A percentile compares a stretch with the other conserved stretches of the same genome.
Evolutionary conservation across 768 basidiomycete species (phyloP).

Genomic region (Porphyrellus cyaneotinctus): DNA sequence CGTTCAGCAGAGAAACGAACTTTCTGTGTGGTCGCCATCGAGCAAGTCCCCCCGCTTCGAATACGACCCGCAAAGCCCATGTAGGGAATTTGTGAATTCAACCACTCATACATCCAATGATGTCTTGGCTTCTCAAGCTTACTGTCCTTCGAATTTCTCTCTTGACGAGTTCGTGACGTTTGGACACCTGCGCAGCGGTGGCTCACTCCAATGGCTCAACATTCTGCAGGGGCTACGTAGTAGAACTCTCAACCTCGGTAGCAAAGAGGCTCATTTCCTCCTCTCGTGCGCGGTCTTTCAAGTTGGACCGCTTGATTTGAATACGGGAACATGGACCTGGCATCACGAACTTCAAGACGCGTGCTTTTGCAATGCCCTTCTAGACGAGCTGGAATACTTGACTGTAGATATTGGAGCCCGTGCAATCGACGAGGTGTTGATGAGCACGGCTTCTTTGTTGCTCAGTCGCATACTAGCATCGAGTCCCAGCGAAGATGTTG

Average conservation of each 20-base stretch:
- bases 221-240: neutral
- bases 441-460: slow-evolving; percentile 32
- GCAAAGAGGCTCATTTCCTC: neutral
- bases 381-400: neutral
- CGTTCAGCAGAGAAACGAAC: neutral
- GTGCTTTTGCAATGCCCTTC: neutral
- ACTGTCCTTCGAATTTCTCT: neutral
- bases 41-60: no score
- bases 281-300: neutral
- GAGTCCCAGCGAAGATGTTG: neutral
- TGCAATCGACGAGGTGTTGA: slow-evolving; percentile 24
- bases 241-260: neutral
- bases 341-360: neutral
- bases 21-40: no score
- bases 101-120: neutral
- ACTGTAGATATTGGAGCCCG: neutral
- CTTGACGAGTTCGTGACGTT: neutral
- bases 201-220: neutral
- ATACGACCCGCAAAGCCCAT: no score
- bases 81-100: neutral
- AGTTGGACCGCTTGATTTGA: neutral
- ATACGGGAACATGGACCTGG: neutral
- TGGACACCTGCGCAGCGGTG: neutral
- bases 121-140: neutral
- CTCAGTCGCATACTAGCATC: neutral